Conservation (phyloP, 2,329 filamentous ascomycete genomes). For the Onygenales sp. region DNA sequence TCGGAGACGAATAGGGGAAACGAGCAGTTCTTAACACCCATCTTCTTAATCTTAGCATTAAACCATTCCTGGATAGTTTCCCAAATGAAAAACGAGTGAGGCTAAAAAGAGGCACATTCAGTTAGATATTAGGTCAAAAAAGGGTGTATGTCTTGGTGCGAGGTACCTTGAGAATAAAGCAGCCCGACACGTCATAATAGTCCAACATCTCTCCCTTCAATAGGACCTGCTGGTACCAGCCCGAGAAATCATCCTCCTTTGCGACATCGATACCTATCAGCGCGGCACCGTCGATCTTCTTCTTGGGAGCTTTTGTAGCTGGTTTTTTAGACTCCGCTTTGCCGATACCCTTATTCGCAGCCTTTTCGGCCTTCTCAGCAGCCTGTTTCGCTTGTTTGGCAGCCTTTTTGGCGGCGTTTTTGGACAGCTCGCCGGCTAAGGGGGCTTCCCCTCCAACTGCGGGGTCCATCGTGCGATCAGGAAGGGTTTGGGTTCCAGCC, state of each 20-base stretch:
- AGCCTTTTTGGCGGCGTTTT: constrained; percentile 40
- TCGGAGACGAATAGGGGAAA: constrained; percentile 94
- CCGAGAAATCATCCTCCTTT: constrained; percentile 78
- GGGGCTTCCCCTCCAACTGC: constrained; percentile 22
- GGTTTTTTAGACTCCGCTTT: constrained; percentile 40
- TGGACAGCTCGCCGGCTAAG: constrained; percentile 26
- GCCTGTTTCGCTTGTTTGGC: constrained; percentile 37
- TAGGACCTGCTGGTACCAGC: constrained; percentile 97
- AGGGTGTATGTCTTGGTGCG: background rate
- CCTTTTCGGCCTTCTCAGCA: constrained; percentile 32
- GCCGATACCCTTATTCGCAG: constrained; percentile 28
- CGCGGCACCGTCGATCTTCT: constrained; percentile 51
- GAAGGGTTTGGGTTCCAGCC: constrained; percentile 24
- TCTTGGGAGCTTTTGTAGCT: constrained; percentile 34
- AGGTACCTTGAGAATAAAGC: constrained; percentile 75
- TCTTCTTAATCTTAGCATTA: constrained; percentile 65
- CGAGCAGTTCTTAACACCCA: constrained; percentile 91
- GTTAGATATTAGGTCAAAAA: constrained; percentile 1
- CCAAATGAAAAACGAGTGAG: constrained; percentile 58
- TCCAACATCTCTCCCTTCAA: constrained; percentile 96
- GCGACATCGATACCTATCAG: constrained; percentile 79
- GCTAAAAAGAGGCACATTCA: constrained; percentile 27
- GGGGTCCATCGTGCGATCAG: constrained; percentile 32
- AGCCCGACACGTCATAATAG: constrained; percentile 96
- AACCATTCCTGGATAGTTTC: constrained; percentile 52